phyloP scores from a whole-genome alignment of 2,329 filamentous ascomycete species.

The Bipolaris cookei region DNA sequence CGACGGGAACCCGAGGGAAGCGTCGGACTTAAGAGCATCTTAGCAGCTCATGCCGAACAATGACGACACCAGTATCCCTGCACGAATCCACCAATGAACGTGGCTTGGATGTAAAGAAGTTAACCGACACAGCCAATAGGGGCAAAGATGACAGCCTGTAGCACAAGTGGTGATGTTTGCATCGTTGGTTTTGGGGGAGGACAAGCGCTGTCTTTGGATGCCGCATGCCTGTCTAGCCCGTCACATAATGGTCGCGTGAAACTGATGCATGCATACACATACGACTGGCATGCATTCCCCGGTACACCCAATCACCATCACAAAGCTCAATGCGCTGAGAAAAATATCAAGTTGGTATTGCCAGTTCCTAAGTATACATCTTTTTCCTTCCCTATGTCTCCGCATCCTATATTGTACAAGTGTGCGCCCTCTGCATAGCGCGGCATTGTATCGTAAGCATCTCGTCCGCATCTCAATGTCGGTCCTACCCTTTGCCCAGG shows the following conservation, averaged over 20 bases:
- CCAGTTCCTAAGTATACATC: background rate
- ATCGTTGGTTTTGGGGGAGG: constrained; percentile 10
- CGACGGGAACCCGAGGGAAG: constrained; percentile 15
- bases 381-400: background rate
- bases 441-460: constrained; percentile 3
- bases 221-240: constrained; percentile 7
- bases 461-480: background rate
- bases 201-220: background rate
- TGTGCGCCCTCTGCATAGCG: constrained; percentile 2
- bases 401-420: constrained; percentile 18
- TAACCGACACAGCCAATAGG: constrained; percentile 5
- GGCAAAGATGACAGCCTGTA: constrained; percentile 1
- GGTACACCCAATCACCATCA: background rate
- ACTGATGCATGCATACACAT: background rate
- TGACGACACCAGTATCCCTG: constrained; percentile 29
- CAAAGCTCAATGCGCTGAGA: background rate
- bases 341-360: background rate
- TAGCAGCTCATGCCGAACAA: constrained; percentile 20
- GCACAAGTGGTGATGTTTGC: constrained; percentile 20
- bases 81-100: constrained; percentile 24
- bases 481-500: background rate
- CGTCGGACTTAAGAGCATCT: constrained; percentile 21
- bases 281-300: background rate
- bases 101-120: constrained; percentile 7
- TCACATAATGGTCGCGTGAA: constrained; percentile 7